A percentile compares a stretch with the other conserved stretches of the same genome.
Conservation (phyloP, 2,329 filamentous ascomycete genomes). For the Alternaria conjuncta region DNA sequence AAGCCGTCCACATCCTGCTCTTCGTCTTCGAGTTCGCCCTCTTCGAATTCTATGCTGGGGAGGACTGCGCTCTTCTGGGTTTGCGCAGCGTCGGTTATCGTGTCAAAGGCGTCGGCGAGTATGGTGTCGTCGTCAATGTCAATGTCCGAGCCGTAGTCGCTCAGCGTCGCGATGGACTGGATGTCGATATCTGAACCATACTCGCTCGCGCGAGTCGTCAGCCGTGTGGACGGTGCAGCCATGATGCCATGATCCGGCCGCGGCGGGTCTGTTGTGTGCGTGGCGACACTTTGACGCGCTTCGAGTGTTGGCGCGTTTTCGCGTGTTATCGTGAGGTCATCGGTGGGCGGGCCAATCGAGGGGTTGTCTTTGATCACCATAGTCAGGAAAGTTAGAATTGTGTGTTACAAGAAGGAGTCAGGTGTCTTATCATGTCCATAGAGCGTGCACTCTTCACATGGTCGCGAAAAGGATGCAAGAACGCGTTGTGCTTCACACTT, state of each 20-base stretch:
- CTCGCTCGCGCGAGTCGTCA: slow-evolving; percentile 53
- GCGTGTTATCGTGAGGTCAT: slow-evolving; percentile 26
- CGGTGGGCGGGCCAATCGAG: slow-evolving; percentile 4
- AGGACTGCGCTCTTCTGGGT: slow-evolving; percentile 13
- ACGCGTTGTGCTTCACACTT: not conserved
- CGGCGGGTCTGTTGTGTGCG: slow-evolving; percentile 4
- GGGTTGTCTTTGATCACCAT: not conserved
- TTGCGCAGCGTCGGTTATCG: slow-evolving; percentile 4
- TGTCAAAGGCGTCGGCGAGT: slow-evolving; percentile 23
- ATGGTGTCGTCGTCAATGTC: slow-evolving; percentile 64
- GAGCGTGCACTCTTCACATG: not conserved
- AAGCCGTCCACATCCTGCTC: slow-evolving; percentile 53
- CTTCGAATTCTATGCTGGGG: slow-evolving; percentile 32
- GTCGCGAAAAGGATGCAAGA: not conserved
- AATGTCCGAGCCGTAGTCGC: slow-evolving; percentile 72
- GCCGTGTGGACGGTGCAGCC: slow-evolving; percentile 20
- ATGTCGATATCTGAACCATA: slow-evolving; percentile 69
- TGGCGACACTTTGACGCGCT: slow-evolving; percentile 17
- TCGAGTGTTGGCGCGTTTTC: slow-evolving; percentile 15
- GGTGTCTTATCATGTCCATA: not conserved
- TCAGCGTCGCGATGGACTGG: slow-evolving; percentile 50
- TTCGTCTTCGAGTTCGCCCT: slow-evolving; percentile 27
- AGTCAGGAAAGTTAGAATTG: not conserved
- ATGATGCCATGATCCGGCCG: slow-evolving; percentile 33
- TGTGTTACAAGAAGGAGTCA: not conserved